These are phyloP conservation scores for Globisporangium radiosum DNA, from an alignment of 352 stramenopile species.

Conservation along the genomic window DNA sequence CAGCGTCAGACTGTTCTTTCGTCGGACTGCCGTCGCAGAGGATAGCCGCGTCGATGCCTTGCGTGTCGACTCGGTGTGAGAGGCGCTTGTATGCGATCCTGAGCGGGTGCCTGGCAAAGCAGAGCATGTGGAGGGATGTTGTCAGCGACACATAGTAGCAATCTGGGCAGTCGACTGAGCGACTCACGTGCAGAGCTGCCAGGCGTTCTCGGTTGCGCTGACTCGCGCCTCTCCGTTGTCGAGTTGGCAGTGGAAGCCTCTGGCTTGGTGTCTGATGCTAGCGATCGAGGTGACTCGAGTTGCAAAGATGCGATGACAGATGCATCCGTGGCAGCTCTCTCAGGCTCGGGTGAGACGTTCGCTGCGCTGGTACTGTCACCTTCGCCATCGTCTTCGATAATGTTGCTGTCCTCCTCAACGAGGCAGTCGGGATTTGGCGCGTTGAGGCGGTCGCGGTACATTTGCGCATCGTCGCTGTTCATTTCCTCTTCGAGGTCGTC, in stretches of 20 bases:
- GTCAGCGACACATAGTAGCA: background rate
- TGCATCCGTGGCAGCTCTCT: background rate
- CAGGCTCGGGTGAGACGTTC: background rate
- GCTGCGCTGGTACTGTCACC: background rate
- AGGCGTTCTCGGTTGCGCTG: conserved; percentile 1
- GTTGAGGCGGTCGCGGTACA: conserved; percentile 32
- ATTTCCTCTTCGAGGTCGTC: conserved; percentile 40
- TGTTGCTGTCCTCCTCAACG: background rate
- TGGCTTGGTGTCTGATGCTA: too few relatives aligned
- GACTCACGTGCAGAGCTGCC: background rate
- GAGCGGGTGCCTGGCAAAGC: background rate
- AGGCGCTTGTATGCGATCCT: background rate
- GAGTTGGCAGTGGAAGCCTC: background rate
- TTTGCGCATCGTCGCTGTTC: conserved; percentile 27
- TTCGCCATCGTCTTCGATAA: background rate
- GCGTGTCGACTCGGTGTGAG: background rate
- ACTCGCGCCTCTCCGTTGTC: background rate
- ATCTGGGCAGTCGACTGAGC: background rate
- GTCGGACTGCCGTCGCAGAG: background rate
- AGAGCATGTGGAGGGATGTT: background rate
- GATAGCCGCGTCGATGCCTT: background rate
- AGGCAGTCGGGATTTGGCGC: background rate
- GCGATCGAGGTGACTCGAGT: too few relatives aligned
- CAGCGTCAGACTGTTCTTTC: background rate
- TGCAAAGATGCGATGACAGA: background rate